These are phyloP conservation scores for Citrus glauca DNA, from an alignment of 345 rosid species.

Conservation along the genomic window DNA sequence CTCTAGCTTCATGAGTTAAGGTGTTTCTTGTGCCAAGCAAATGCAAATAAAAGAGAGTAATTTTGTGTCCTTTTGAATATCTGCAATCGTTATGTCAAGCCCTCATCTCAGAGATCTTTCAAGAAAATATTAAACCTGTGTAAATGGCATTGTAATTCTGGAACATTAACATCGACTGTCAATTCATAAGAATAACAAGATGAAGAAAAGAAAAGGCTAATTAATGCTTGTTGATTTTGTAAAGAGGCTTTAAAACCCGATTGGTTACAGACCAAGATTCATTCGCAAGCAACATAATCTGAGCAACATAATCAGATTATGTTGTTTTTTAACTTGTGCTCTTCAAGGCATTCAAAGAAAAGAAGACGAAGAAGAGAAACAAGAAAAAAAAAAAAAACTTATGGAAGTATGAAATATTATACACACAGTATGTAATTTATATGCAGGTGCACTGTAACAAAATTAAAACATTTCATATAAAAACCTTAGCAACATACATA, in stretches of 20 bases:
- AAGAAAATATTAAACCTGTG: neutral
- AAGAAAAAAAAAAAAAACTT: no score
- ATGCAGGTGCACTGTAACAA: no score
- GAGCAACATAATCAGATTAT: no score
- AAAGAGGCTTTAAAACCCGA: neutral
- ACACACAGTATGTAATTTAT: no score
- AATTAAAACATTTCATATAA: no score
- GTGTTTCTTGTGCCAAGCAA: neutral
- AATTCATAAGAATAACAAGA: neutral
- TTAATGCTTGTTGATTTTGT: neutral
- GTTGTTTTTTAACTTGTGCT: no score
- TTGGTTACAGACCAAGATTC: neutral
- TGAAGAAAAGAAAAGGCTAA: neutral
- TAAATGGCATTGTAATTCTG: no score
- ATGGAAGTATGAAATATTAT: no score
- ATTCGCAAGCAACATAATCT: neutral
- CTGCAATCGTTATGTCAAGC: neutral
- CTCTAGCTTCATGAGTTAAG: no score
- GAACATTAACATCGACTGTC: no score
- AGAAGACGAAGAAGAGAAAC: no score
- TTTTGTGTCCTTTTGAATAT: neutral
- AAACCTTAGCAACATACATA: no score
- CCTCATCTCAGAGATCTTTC: neutral
- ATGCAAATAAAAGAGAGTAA: neutral
- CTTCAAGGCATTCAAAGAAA: neutral